Conservation (phyloP, 1,284 basidiomycete species). For the Fomitopsis betulina region DNA sequence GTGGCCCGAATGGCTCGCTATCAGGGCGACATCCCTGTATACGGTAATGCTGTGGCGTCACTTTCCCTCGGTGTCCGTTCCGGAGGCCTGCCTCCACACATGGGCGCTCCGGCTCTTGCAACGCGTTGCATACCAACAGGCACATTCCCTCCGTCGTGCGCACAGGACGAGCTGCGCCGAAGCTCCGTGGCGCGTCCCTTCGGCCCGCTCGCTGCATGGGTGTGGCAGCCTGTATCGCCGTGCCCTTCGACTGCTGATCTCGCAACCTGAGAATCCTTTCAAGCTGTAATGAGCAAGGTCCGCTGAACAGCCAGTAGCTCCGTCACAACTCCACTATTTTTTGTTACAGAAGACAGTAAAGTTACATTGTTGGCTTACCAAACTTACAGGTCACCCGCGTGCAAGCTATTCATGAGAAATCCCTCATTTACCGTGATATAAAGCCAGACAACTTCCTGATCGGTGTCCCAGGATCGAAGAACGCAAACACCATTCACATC, state of each 20-base stretch:
- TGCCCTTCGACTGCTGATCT: too few species aligned
- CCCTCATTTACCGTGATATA: slow-evolving; percentile 98
- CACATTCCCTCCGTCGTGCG: neutral
- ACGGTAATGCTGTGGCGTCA: neutral
- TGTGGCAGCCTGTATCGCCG: too few species aligned
- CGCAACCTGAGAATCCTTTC: too few species aligned
- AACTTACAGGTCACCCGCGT: slow-evolving; percentile 82
- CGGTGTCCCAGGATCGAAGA: slow-evolving; percentile 91
- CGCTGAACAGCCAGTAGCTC: too few species aligned
- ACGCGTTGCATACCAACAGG: neutral
- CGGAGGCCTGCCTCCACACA: neutral
- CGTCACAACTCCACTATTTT: too few species aligned
- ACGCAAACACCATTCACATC: slow-evolving; percentile 86
- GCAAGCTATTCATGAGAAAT: slow-evolving; percentile 97
- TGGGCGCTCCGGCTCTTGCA: neutral
- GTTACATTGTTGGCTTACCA: neutral
- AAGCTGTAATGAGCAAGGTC: too few species aligned
- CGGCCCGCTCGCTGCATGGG: neutral
- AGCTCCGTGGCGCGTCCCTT: neutral
- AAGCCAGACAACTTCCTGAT: slow-evolving; percentile 99
- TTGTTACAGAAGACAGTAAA: neutral
- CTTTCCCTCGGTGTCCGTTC: neutral
- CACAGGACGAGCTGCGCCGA: neutral
- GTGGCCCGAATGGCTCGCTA: too few species aligned
- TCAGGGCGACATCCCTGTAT: too few species aligned